Conservation (phyloP, 2,329 filamentous ascomycete species). For the Periconia digitata region DNA sequence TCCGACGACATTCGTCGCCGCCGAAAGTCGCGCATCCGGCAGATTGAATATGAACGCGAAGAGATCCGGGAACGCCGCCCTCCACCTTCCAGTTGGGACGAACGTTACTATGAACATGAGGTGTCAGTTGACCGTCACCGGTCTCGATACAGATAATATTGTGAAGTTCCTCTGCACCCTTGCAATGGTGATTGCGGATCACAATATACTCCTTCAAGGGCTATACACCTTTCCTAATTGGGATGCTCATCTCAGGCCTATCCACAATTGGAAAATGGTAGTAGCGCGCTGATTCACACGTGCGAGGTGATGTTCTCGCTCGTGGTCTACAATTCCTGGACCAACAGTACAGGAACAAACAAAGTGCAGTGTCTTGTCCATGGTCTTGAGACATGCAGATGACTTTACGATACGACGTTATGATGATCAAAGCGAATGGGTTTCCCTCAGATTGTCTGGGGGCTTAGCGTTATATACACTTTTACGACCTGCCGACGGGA, state of each 20-base stretch:
- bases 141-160: constrained; percentile 37
- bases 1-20: constrained; percentile 78
- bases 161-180: neutral
- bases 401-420: constrained; percentile 29
- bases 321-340: neutral
- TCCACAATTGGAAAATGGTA: neutral
- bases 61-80: constrained; percentile 51
- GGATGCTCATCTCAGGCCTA: no score
- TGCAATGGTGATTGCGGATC: neutral
- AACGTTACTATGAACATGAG: constrained; percentile 68
- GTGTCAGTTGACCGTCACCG: constrained; percentile 61
- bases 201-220: neutral
- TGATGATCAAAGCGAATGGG: constrained; percentile 14
- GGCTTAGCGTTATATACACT: constrained; percentile 19
- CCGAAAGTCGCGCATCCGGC: constrained; percentile 59
- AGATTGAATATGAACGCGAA: constrained; percentile 64
- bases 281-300: neutral
- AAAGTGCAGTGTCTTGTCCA: constrained; percentile 26
- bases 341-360: neutral
- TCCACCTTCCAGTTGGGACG: constrained; percentile 57
- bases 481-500: constrained; percentile 40
- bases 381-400: constrained; percentile 35
- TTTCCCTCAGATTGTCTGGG: constrained; percentile 11
- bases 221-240: neutral
- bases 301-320: neutral